Evolutionary conservation across 176 grass and related monocot species (phyloP).

Genomic region (Elymus sibiricus): DNA sequence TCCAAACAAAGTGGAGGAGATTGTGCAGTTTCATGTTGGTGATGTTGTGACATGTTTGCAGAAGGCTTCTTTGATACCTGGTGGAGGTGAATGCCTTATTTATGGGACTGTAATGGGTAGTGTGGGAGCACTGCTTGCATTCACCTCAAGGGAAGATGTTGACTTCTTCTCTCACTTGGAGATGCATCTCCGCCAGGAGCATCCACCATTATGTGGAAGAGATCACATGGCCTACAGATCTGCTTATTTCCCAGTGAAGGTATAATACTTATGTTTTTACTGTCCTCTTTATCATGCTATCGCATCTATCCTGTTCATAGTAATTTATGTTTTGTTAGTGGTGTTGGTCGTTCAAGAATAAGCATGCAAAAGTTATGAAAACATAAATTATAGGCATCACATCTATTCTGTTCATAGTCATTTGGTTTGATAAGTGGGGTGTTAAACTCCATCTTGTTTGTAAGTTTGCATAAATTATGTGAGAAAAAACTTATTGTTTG

Average conservation of each 20-base stretch:
- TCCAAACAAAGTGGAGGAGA: conserved; percentile 98
- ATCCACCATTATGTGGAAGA: conserved; percentile 95
- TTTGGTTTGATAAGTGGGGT: background rate
- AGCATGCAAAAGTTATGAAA: background rate
- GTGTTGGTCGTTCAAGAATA: background rate
- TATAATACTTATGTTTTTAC: conserved; percentile 24
- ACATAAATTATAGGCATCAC: too few species aligned
- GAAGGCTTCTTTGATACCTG: conserved; percentile 92
- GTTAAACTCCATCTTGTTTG: background rate
- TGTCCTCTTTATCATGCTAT: background rate
- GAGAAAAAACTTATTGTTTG: background rate
- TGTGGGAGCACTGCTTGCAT: conserved; percentile 90
- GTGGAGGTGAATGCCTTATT: conserved; percentile 93
- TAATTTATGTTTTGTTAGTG: background rate
- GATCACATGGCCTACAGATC: conserved; percentile 98
- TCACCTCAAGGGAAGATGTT: conserved; percentile 94
- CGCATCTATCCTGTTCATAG: background rate
- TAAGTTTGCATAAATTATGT: background rate
- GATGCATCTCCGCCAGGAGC: conserved; percentile 99
- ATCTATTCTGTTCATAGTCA: background rate
- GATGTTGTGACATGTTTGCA: conserved; percentile 97
- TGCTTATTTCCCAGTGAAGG: conserved; percentile 98
- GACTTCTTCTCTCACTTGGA: conserved; percentile 99
- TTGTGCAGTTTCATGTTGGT: conserved; percentile 98
- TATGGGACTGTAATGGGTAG: conserved; percentile 96